Base-by-base conservation (phyloP, 352 stramenopile species). In the Pythium rhizo-oryzae region DNA sequence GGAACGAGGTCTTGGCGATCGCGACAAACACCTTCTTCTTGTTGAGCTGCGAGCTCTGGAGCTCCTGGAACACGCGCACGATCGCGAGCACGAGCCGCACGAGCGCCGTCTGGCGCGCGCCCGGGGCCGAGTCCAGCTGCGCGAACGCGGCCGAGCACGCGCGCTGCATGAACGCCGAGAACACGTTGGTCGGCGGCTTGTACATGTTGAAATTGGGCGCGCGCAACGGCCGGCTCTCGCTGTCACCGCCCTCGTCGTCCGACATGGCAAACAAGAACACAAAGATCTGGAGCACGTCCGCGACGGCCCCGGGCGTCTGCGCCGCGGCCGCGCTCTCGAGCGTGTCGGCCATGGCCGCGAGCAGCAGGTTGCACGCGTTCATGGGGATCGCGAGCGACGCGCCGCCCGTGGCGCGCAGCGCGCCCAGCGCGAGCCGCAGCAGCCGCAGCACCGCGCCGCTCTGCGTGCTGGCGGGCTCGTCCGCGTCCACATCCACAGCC, bases 11-110 rank as follows among this genome's bases (percentile, higher is more conserved):
- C 77, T 96, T 96, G 49, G 87, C 80, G 66, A 93, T 79, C 2
- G 83, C 79, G 23, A 93, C 53, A 60, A 95, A 96, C 24, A 94
- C 89, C 51, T 96, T 96, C 66, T 91, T 91, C 75, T 94, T 94
- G 76, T 94, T 96, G n/a, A 85, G 76, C 59, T 96, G 87, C n/a
- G 87, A 85, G 46, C 77, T 81, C 65, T 94, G 87, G 33, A 96
- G 72, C 59, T 91, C 84, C 37, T 93, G 85, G 62, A 89, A 92
- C 30, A 94, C 84, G 37, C 77, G 77, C 52, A 94, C 30, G 49
- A 89, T 68, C 1, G 79, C 82, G 24, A 78, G 62, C 19, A 84
- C 59, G 47, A 96, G 51, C 43, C 72, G 59, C 35, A 92, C 74
- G 35, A 79, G 77, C 60, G 81, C 52, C 11, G 41, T 16, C 9